A percentile compares a stretch with the other conserved stretches of the same genome.
phyloP scores from a whole-genome alignment of 2,329 filamentous ascomycete species.

The Sporothrix luriei region DNA sequence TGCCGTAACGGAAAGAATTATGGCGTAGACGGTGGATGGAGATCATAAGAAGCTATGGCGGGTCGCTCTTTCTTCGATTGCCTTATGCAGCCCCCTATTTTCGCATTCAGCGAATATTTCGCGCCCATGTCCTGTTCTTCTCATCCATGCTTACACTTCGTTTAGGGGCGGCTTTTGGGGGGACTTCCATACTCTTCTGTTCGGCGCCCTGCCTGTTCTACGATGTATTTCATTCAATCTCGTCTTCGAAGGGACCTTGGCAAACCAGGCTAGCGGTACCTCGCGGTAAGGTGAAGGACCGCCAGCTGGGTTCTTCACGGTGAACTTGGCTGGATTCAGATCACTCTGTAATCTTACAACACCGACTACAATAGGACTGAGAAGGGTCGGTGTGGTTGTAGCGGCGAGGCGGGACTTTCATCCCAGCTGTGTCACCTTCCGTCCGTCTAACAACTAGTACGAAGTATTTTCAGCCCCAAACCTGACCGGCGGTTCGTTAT shows the following conservation, averaged over 20 bases:
- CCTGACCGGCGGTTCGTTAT: not conserved
- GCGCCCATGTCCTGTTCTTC: not conserved
- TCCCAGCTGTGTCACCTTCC: conserved; percentile 20
- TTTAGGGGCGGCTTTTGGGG: not conserved
- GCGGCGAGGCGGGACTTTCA: not conserved
- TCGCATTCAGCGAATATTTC: conserved; percentile 13
- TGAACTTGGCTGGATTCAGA: conserved; percentile 24
- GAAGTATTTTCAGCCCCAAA: not conserved
- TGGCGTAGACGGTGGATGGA: not conserved
- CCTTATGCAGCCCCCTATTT: conserved; percentile 21
- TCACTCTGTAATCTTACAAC: conserved; percentile 26
- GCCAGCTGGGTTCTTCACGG: not conserved
- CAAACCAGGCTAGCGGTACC: conserved; percentile 6
- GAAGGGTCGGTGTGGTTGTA: not conserved
- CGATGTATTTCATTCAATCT: conserved; percentile 2
- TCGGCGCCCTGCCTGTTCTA: conserved; percentile 3
- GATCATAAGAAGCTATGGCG: not conserved
- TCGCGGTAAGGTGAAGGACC: conserved; percentile 12
- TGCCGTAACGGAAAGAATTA: not conserved
- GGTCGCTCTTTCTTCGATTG: conserved; percentile 1
- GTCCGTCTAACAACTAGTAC: not conserved
- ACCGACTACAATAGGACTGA: not conserved
- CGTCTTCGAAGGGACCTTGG: not conserved
- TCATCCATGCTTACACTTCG: not conserved
- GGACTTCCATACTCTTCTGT: not conserved